These are phyloP conservation scores for Aulographum hederae DNA, from an alignment of 2,329 filamentous ascomycete species.

Conservation along the genomic window DNA sequence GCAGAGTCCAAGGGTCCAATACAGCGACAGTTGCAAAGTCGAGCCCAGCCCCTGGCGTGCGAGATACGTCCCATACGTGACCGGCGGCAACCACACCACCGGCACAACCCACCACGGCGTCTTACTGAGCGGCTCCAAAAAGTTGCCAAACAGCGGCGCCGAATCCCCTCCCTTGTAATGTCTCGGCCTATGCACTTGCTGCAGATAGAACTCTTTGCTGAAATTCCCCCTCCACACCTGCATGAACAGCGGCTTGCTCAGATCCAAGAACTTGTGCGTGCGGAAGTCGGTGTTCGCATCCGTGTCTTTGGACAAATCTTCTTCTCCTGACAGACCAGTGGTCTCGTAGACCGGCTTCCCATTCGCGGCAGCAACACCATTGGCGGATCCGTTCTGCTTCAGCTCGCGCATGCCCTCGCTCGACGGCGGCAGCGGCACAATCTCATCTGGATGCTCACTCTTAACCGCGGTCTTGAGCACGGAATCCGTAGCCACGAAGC, in stretches of 20 bases:
- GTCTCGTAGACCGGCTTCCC: constrained; percentile 30
- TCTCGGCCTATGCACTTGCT: constrained; percentile 86
- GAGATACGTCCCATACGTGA: constrained; percentile 52
- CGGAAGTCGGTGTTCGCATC: constrained; percentile 61
- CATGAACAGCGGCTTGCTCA: constrained; percentile 65
- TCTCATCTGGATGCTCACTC: constrained; percentile 27
- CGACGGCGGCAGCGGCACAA: constrained; percentile 33
- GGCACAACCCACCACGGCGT: constrained; percentile 92
- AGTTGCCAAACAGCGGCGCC: constrained; percentile 90
- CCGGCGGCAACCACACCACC: constrained; percentile 62
- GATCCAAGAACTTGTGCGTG: constrained; percentile 83
- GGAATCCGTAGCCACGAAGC: constrained; percentile 52
- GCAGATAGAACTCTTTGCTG: constrained; percentile 86
- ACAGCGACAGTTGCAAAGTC: constrained; percentile 30
- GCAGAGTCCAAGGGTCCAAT: constrained; percentile 52
- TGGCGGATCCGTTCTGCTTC: constrained; percentile 27
- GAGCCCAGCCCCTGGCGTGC: constrained; percentile 41
- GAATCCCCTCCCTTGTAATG: constrained; percentile 91
- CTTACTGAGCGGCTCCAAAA: constrained; percentile 90
- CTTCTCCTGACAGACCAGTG: constrained; percentile 79
- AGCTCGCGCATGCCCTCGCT: constrained; percentile 29
- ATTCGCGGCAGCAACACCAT: constrained; percentile 11
- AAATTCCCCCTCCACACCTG: constrained; percentile 84
- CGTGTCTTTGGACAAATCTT: constrained; percentile 75
- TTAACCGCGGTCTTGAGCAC: constrained; percentile 30